Evolutionary conservation across 352 stramenopile species (phyloP).

Genomic region (Stramenopiles sp.): DNA sequence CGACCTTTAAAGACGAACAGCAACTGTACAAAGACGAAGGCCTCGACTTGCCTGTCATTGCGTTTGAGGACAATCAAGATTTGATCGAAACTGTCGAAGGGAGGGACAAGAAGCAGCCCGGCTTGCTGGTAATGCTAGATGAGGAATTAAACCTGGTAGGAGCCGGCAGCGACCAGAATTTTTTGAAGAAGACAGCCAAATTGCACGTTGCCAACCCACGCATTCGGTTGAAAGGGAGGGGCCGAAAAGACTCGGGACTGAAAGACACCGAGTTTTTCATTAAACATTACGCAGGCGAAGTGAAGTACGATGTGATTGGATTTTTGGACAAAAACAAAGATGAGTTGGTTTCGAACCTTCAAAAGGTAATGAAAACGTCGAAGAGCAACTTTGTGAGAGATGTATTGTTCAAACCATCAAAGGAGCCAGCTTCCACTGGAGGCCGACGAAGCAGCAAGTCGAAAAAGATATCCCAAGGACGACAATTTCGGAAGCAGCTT

Average conservation of each 20-base stretch:
- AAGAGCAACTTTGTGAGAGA: conserved; percentile 17
- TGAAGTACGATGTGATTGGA: conserved; percentile 8
- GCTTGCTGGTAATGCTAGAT: conserved; percentile 78
- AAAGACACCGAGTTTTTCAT: conserved; percentile 26
- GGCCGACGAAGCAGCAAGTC: not conserved
- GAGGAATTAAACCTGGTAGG: conserved; percentile 42
- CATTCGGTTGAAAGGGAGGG: conserved; percentile 19
- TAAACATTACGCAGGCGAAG: not conserved
- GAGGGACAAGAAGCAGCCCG: conserved; percentile 37
- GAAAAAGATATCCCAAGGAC: conserved; percentile 8
- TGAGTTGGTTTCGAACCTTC: not conserved
- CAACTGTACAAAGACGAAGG: conserved; percentile 88
- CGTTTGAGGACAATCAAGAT: conserved; percentile 73
- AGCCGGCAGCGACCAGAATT: conserved; percentile 6
- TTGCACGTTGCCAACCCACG: conserved; percentile 15
- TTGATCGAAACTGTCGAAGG: conserved; percentile 64
- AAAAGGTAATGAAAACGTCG: conserved; percentile 16
- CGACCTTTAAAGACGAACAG: conserved; percentile 91
- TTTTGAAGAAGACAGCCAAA: conserved; percentile 24
- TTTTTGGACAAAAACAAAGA: conserved; percentile 14
- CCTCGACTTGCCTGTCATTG: conserved; percentile 68
- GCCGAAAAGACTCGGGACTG: conserved; percentile 28
- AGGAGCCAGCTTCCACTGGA: not conserved
- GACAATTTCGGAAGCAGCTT: conserved; percentile 71
- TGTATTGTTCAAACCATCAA: conserved; percentile 13